phyloP scores from a whole-genome alignment of 2,329 filamentous ascomycete genomes.

The Penicillium sp. region DNA sequence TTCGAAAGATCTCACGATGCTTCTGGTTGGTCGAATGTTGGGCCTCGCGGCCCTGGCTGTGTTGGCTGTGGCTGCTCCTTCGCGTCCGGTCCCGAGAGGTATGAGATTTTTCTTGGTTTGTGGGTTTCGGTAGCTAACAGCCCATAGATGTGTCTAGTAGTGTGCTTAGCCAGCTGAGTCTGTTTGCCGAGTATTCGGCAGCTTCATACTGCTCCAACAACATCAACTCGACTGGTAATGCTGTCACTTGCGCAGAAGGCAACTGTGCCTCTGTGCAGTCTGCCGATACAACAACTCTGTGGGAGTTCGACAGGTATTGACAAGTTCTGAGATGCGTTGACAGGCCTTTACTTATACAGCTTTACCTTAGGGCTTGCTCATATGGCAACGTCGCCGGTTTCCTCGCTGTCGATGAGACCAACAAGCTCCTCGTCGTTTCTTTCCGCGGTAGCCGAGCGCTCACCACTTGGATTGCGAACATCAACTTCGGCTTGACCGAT shows the following conservation, averaged over 20 bases:
- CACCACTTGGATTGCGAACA: conserved; percentile 36
- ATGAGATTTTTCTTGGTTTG: neutral
- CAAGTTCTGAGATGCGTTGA: neutral
- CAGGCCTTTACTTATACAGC: neutral
- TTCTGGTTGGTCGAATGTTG: conserved; percentile 7
- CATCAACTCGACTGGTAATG: conserved; percentile 46
- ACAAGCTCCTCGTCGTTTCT: conserved; percentile 37
- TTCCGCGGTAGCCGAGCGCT: conserved; percentile 38
- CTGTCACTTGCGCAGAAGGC: conserved; percentile 46
- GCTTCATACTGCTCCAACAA: conserved; percentile 56
- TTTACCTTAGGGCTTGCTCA: conserved; percentile 16
- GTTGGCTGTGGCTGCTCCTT: conserved; percentile 23
- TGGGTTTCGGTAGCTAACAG: neutral
- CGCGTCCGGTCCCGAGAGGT: conserved; percentile 26
- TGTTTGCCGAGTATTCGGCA: conserved; percentile 56
- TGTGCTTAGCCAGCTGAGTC: conserved; percentile 43
- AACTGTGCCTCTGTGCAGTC: conserved; percentile 53
- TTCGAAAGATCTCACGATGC: conserved; percentile 3
- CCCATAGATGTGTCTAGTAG: conserved; percentile 40
- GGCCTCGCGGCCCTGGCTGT: conserved; percentile 14
- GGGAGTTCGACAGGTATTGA: conserved; percentile 52
- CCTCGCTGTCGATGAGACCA: conserved; percentile 49
- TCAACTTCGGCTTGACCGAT: conserved; percentile 27
- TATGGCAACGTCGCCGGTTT: conserved; percentile 50
- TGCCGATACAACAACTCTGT: conserved; percentile 47